Evolutionary conservation across 1,284 basidiomycete genomes (phyloP).

Genomic region (Singerocomus inundabilis): DNA sequence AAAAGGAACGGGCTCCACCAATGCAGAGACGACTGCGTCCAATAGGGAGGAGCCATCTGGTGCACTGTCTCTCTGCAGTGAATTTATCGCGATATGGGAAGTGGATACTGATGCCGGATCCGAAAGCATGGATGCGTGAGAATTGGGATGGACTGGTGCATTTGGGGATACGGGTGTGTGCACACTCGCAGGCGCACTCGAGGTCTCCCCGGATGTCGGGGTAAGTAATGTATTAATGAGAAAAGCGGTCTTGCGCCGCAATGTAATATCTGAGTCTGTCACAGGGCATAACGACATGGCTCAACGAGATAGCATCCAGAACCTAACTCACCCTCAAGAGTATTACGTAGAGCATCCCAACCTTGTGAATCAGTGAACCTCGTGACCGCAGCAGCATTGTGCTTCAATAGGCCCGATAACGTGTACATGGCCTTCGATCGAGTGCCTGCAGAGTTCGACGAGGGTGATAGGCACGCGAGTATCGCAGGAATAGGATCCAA

Average conservation of each 20-base stretch:
- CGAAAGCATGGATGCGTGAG: conserved; percentile 59
- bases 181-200: conserved; percentile 17
- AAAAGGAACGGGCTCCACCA: conserved; percentile 57
- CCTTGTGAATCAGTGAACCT: conserved; percentile 61
- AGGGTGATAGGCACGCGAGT: conserved; percentile 60
- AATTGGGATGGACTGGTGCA: conserved; percentile 57
- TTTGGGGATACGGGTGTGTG: conserved; percentile 17
- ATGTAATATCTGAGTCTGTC: conserved; percentile 71
- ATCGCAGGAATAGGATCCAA: conserved; percentile 69
- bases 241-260: conserved; percentile 86
- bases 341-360: conserved; percentile 64
- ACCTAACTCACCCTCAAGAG: conserved; percentile 57
- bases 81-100: conserved; percentile 44
- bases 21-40: conserved; percentile 39
- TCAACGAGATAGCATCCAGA: conserved; percentile 13
- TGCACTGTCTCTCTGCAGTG: conserved; percentile 42
- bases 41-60: conserved; percentile 35
- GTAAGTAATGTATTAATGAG: conserved; percentile 78
- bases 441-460: conserved; percentile 47
- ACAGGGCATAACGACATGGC: conserved; percentile 1
- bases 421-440: conserved; percentile 87
- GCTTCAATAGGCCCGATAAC: conserved; percentile 83
- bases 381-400: conserved; percentile 69
- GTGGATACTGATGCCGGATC: conserved; percentile 53
- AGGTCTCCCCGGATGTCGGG: conserved; percentile 39